A percentile compares a stretch with the other conserved stretches of the same genome.
phyloP scores from a whole-genome alignment of 768 basidiomycete genomes.

The Mycena leptocephala region DNA sequence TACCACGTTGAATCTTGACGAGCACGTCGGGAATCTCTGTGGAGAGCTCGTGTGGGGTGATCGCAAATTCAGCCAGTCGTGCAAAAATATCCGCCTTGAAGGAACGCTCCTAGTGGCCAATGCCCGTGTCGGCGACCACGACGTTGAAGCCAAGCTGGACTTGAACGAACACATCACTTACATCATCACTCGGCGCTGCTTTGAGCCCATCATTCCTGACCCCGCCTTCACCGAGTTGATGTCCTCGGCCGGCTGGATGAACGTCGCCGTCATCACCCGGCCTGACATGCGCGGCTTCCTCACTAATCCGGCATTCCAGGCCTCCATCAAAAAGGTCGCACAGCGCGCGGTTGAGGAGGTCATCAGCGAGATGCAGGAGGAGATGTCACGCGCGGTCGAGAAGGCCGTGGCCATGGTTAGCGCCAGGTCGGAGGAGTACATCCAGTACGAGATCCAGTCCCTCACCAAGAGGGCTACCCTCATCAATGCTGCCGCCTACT shows the following conservation, averaged over 20 bases:
- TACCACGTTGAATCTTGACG: neutral
- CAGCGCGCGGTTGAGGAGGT: conserved; percentile 4
- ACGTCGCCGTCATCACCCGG: neutral
- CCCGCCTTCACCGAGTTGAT: neutral
- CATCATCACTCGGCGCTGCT: neutral
- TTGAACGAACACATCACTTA: neutral
- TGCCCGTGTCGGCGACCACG: neutral
- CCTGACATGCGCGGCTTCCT: neutral
- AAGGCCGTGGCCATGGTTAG: neutral
- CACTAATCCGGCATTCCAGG: neutral
- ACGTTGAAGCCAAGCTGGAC: neutral
- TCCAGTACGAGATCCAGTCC: neutral
- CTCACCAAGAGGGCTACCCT: neutral
- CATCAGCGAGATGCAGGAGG: neutral
- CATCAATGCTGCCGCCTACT: neutral
- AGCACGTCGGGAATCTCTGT: neutral
- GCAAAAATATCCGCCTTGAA: neutral
- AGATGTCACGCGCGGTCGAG: neutral
- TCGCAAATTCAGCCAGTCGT: neutral
- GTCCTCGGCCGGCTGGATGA: neutral
- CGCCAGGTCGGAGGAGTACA: neutral
- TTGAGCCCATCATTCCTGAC: neutral
- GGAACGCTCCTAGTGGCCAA: neutral
- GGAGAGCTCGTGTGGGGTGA: neutral
- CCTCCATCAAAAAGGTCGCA: neutral